Conservation (phyloP, 75 land plant species). For the Adiantum capillusveneris region DNA sequence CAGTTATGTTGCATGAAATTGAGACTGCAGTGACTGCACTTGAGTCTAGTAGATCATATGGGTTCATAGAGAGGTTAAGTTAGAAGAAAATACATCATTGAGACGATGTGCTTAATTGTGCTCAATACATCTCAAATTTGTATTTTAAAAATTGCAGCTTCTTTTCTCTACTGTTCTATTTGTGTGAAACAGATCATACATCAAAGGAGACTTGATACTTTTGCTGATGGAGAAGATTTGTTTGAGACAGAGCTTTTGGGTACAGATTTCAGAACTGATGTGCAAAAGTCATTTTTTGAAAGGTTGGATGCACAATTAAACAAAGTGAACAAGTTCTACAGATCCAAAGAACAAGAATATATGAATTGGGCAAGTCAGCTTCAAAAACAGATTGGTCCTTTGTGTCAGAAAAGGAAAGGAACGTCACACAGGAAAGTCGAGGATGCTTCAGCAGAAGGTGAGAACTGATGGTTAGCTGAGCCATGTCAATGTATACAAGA, state of each 20-base stretch:
- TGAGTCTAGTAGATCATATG: no score
- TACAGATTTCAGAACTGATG: neutral
- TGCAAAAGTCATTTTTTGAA: slow-evolving; percentile 17
- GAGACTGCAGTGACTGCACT: no score
- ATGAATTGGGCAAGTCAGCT: slow-evolving; percentile 10
- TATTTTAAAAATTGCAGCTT: neutral
- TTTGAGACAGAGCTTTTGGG: slow-evolving; percentile 24
- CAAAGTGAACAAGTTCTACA: slow-evolving; percentile 35
- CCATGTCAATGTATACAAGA: no score
- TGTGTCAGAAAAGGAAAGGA: slow-evolving; percentile 4
- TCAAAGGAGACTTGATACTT: neutral
- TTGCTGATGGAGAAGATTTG: neutral
- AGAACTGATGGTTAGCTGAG: no score
- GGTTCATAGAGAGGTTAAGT: neutral
- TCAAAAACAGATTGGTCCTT: slow-evolving; percentile 10
- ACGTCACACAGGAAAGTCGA: neutral
- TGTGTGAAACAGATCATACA: slow-evolving; percentile 10
- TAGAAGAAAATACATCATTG: no score
- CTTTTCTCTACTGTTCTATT: neutral
- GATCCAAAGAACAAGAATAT: slow-evolving; percentile 32
- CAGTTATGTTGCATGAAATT: no score
- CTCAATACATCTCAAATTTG: neutral
- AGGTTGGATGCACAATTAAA: slow-evolving; percentile 34
- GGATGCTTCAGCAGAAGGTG: neutral
- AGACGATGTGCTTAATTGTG: neutral